These are phyloP conservation scores for Phoenix dactylifera DNA, from an alignment of 176 grass and related monocot species.

Conservation along the genomic window DNA sequence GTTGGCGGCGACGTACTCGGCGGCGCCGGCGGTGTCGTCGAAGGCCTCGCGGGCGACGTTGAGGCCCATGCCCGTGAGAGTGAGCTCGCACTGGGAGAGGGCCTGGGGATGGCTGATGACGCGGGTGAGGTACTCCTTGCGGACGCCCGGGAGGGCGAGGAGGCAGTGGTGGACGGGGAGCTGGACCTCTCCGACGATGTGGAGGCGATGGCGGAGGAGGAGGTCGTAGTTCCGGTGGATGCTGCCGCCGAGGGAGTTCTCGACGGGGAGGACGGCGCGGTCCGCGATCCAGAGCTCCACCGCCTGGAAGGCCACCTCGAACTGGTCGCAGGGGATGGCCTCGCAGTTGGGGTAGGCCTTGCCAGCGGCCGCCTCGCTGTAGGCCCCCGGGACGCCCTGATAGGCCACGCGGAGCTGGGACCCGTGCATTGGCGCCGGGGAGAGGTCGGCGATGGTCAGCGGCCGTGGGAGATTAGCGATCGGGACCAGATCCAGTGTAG, in stretches of 20 bases:
- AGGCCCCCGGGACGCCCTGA: slow-evolving; percentile 14
- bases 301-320: slow-evolving; percentile 16
- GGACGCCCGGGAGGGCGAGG: slow-evolving; percentile 30
- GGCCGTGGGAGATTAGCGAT: background rate
- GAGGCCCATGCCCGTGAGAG: slow-evolving; percentile 13
- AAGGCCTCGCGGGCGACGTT: slow-evolving; percentile 18
- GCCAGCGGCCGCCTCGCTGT: slow-evolving; percentile 14
- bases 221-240: slow-evolving; percentile 19
- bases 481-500: too few relatives aligned
- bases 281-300: slow-evolving; percentile 11
- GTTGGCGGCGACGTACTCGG: slow-evolving; percentile 16
- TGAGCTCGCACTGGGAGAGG: slow-evolving; percentile 33
- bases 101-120: slow-evolving; percentile 39
- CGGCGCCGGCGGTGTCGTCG: slow-evolving; percentile 21
- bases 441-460: slow-evolving; percentile 6
- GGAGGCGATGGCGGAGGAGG: slow-evolving; percentile 35
- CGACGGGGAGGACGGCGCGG: slow-evolving; percentile 13
- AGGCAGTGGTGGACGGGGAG: slow-evolving; percentile 27
- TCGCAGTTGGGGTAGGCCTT: slow-evolving; percentile 16
- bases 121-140: slow-evolving; percentile 23
- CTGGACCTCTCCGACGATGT: slow-evolving; percentile 35
- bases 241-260: slow-evolving; percentile 18
- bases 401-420: slow-evolving; percentile 15
- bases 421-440: slow-evolving; percentile 6
- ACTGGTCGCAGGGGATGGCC: slow-evolving; percentile 18